phyloP scores from a whole-genome alignment of 2,329 filamentous ascomycete species.

The Ophiostoma pallidulum region DNA sequence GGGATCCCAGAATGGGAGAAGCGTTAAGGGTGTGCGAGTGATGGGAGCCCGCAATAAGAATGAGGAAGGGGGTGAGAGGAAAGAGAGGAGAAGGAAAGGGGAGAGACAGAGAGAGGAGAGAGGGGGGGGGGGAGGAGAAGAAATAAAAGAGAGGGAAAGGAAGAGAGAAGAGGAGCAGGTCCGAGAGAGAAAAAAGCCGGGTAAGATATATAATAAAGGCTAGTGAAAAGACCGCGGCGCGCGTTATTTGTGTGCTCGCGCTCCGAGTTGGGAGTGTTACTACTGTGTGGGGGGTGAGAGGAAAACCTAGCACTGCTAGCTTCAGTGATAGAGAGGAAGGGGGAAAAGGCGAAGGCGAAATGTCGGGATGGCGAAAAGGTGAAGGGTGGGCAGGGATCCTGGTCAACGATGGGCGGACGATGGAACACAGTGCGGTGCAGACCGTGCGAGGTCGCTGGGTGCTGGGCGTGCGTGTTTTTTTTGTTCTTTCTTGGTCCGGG shows the following conservation, averaged over 20 bases:
- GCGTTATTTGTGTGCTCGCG: constrained; percentile 12
- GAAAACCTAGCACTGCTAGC: constrained; percentile 6
- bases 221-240: constrained; percentile 10
- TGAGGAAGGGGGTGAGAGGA: constrained; percentile 3
- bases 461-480: constrained; percentile 5
- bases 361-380: constrained; percentile 8
- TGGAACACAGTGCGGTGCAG: background rate
- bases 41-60: constrained; percentile 6
- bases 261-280: constrained; percentile 10
- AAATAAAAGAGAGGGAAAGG: background rate
- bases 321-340: constrained; percentile 1
- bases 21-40: constrained; percentile 9
- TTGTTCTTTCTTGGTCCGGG: background rate
- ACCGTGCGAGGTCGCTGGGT: constrained; percentile 3
- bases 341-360: constrained; percentile 7
- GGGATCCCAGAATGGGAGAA: constrained; percentile 3
- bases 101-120: background rate
- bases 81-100: too few species aligned
- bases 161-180: background rate
- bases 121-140: background rate
- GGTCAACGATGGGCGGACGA: background rate
- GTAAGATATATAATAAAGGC: constrained; percentile 10
- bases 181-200: background rate
- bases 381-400: constrained; percentile 3
- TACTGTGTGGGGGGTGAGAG: constrained; percentile 12